phyloP scores from a whole-genome alignment of 345 rosid genomes.

The Ceriops decandra region DNA sequence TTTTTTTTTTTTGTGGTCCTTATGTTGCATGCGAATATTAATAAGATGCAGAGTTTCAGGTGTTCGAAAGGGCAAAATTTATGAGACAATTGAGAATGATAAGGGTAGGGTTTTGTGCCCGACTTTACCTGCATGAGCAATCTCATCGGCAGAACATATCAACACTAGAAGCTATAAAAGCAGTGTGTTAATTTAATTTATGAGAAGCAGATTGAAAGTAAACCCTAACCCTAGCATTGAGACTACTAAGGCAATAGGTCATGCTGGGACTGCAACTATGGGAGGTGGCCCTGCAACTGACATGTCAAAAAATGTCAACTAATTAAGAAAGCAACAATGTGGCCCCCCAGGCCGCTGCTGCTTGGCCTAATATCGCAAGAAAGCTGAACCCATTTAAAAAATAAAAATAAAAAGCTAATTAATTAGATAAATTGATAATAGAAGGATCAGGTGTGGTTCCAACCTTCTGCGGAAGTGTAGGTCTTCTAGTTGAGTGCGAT shows the following conservation, averaged over 20 bases:
- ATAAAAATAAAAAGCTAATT: background rate
- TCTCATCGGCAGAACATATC: background rate
- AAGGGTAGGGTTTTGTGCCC: background rate
- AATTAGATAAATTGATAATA: too few species aligned
- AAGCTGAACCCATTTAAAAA: background rate
- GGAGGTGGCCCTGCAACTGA: slow-evolving; percentile 11
- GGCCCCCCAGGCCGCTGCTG: slow-evolving; percentile 7
- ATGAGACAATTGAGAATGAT: background rate
- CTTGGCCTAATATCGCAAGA: slow-evolving; percentile 20
- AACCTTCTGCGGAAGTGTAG: too few species aligned
- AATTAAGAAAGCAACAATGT: slow-evolving; percentile 12
- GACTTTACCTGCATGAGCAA: background rate
- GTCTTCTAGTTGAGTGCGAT: too few species aligned
- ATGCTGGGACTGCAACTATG: slow-evolving; percentile 26
- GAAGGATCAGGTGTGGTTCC: too few species aligned
- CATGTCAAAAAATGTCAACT: slow-evolving; percentile 6
- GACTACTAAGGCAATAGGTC: slow-evolving; percentile 24
- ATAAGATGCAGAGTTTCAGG: background rate
- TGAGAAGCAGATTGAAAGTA: slow-evolving; percentile 5
- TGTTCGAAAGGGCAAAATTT: background rate
- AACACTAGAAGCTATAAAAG: background rate
- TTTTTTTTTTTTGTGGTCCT: background rate
- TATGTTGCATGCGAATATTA: background rate
- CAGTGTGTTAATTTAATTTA: background rate
- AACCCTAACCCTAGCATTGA: slow-evolving; percentile 24